A percentile compares a stretch with the other conserved stretches of the same genome.
Conservation (phyloP, 352 stramenopile genomes). For the Pythium aristosporum region DNA sequence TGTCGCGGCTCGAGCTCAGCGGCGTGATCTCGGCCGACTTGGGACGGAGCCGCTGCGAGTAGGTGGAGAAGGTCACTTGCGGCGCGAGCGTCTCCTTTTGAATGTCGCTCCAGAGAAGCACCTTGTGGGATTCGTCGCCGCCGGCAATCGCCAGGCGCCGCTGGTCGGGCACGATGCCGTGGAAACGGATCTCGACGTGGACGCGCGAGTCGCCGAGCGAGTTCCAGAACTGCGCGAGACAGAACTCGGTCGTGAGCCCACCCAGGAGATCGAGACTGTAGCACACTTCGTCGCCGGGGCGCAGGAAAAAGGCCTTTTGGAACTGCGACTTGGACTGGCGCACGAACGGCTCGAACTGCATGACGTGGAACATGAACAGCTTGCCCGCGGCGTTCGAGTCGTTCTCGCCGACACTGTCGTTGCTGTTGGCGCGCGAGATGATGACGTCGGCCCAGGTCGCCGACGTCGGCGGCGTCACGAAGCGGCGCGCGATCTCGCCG, state of each 20-base stretch:
- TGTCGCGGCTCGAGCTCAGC: slow-evolving; percentile 78
- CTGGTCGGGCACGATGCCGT: slow-evolving; percentile 76
- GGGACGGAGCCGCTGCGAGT: slow-evolving; percentile 77
- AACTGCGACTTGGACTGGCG: slow-evolving; percentile 75
- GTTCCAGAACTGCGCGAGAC: slow-evolving; percentile 90
- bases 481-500: slow-evolving; percentile 75
- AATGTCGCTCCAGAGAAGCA: slow-evolving; percentile 70
- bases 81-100: slow-evolving; percentile 80
- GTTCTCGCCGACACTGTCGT: slow-evolving; percentile 34
- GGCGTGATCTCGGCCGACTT: slow-evolving; percentile 74
- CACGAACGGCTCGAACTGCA: slow-evolving; percentile 89
- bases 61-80: slow-evolving; percentile 79
- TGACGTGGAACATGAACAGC: slow-evolving; percentile 84
- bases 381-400: slow-evolving; percentile 71
- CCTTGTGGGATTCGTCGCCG: slow-evolving; percentile 70
- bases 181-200: slow-evolving; percentile 83
- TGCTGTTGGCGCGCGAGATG: slow-evolving; percentile 44
- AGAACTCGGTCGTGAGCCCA: slow-evolving; percentile 85
- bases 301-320: slow-evolving; percentile 67
- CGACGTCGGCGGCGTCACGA: slow-evolving; percentile 74
- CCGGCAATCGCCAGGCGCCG: slow-evolving; percentile 55
- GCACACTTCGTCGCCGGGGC: slow-evolving; percentile 54
- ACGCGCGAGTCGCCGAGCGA: slow-evolving; percentile 79
- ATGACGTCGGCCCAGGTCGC: slow-evolving; percentile 88
- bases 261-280: slow-evolving; percentile 77